Evolutionary conservation across 2,329 filamentous ascomycete genomes (phyloP), one percentile per base, ranked within the genome.

Genomic region (Pyrenophora graminea): DNA sequence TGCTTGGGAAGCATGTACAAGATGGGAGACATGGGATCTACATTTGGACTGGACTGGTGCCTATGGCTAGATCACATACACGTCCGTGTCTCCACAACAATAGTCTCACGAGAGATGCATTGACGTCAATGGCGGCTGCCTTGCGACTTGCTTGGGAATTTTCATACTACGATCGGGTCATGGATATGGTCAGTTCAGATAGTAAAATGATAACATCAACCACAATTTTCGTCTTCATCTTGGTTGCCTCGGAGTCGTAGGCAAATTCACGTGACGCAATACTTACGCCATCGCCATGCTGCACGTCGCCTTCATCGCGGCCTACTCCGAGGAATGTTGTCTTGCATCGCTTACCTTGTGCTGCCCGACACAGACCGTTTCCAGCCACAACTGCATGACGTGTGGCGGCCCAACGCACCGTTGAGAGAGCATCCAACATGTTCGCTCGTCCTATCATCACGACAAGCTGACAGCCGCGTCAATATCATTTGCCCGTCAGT

Each of bases 1-100:
- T 46, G 51, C 27, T 30, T 23, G 40, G 48, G 51, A 56, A 33
- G 54, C 49, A 58, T 62, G 45, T 62, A 56, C 50, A 50, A 25
- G 45, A 41, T 40, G 51, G 53, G 53, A 34, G 43, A 53, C 40
- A 41, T 40, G 21, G 21, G 48, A 55, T 57, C 41, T 54, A 53
- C 39, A 45, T 18, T 43, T 39, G 39, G 39, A 45, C 23, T 27
- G 48, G 46, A 53, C 15, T 18, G 52, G 56, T 44, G 55, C 56
- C 38, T 43, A 53, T 37, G 53, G 44, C 23, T 21, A 30, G 6
- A 19, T 34, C 25, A 37, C n/a, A 7, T 18, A 38, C 43, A 30
- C 42, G 15, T 32, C 42, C 32, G 34, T 39, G 30, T 41, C n/a
- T 25, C 30, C 33, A 38, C n/a, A 31, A 32, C 32, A 36, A 31